Conservation (phyloP, 2,329 filamentous ascomycete species). For the Colletotrichum nymphaeae region DNA sequence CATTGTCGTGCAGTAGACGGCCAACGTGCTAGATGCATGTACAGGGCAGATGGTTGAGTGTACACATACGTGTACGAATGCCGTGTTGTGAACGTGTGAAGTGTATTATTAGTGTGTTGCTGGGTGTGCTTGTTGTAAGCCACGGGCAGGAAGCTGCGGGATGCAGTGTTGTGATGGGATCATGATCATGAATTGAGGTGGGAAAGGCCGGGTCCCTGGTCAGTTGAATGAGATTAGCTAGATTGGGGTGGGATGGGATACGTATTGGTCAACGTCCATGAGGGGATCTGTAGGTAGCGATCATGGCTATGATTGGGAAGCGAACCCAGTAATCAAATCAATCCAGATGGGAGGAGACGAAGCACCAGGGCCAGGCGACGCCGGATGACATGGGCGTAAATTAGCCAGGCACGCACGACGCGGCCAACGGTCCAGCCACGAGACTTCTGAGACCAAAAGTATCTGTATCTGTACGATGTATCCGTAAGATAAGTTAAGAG, state of each 20-base stretch:
- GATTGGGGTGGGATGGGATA: slow-evolving; percentile 2
- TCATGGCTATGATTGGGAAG: slow-evolving; percentile 10
- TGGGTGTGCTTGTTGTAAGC: background rate
- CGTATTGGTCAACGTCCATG: background rate
- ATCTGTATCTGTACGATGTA: too few relatives aligned
- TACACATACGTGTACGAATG: too few relatives aligned
- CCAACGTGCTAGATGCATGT: background rate
- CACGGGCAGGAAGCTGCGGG: background rate
- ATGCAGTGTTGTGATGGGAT: slow-evolving; percentile 29
- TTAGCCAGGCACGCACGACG: background rate
- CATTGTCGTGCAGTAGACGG: background rate
- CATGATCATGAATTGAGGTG: background rate
- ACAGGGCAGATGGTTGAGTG: background rate
- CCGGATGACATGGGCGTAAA: background rate
- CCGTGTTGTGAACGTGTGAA: background rate
- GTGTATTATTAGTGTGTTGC: background rate
- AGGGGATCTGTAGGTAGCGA: background rate
- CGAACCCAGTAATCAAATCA: background rate
- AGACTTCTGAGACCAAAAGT: background rate
- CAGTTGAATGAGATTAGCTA: slow-evolving; percentile 19
- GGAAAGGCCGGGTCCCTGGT: background rate
- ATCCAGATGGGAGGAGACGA: slow-evolving; percentile 13
- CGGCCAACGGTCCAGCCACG: background rate
- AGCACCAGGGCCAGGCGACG: slow-evolving; percentile 8
- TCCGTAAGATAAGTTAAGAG: background rate